Evolutionary conservation across 1,284 basidiomycete genomes (phyloP).

Genomic region (Boletus subluridellus): DNA sequence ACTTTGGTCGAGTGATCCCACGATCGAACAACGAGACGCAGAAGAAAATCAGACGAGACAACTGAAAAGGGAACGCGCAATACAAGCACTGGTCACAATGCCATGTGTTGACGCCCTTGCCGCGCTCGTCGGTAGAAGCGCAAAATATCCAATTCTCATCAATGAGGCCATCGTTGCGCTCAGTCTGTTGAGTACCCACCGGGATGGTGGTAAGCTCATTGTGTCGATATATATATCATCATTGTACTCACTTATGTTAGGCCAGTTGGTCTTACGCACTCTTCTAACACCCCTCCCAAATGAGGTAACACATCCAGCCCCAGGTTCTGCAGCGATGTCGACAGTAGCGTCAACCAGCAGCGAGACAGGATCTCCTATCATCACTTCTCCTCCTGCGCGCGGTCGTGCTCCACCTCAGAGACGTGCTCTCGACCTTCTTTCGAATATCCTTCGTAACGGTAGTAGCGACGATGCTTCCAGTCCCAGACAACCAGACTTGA

Average conservation of each 20-base stretch:
- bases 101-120: constrained; percentile 62
- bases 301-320: constrained; percentile 36
- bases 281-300: constrained; percentile 50
- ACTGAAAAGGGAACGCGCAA: constrained; percentile 52
- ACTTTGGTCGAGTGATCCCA: constrained; percentile 55
- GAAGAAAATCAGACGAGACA: constrained; percentile 38
- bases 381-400: constrained; percentile 37
- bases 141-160: constrained; percentile 78
- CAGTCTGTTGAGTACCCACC: constrained; percentile 67
- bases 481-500: constrained; percentile 37
- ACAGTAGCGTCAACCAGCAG: constrained; percentile 40
- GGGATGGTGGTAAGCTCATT: constrained; percentile 55
- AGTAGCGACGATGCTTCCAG: constrained; percentile 35
- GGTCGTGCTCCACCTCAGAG: constrained; percentile 43
- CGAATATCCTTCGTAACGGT: constrained; percentile 52
- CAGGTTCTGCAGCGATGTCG: constrained; percentile 41
- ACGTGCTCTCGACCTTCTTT: constrained; percentile 63
- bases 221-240: not conserved
- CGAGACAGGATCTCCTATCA: constrained; percentile 44
- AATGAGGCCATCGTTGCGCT: constrained; percentile 89
- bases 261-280: constrained; percentile 57
- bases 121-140: constrained; percentile 71
- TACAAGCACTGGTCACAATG: constrained; percentile 48
- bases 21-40: constrained; percentile 27
- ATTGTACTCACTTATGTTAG: constrained; percentile 38